Conservation (phyloP, 2,329 filamentous ascomycete genomes). For the Aspergillus transmontanensis region DNA sequence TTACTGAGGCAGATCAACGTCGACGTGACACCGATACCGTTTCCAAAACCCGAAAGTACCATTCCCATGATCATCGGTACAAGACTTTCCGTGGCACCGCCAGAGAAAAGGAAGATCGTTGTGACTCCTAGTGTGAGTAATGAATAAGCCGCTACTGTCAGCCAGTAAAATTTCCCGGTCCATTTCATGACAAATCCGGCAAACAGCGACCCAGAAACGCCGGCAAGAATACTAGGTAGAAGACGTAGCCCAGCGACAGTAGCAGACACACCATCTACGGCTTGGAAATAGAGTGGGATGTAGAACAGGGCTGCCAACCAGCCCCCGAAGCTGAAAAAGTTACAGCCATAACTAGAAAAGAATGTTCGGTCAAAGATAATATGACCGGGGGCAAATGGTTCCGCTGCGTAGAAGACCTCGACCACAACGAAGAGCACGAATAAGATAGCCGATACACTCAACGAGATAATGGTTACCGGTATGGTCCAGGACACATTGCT, state of each 20-base stretch:
- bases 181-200: slow-evolving; percentile 69
- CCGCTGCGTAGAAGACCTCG: slow-evolving; percentile 66
- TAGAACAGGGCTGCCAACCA: slow-evolving; percentile 68
- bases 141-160: slow-evolving; percentile 63
- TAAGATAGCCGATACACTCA: slow-evolving; percentile 59
- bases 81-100: slow-evolving; percentile 53
- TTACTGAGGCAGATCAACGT: slow-evolving; percentile 68
- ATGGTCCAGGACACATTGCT: slow-evolving; percentile 71
- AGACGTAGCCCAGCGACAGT: slow-evolving; percentile 66
- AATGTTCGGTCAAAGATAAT: slow-evolving; percentile 70
- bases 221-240: slow-evolving; percentile 65
- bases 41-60: slow-evolving; percentile 56
- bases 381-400: slow-evolving; percentile 75
- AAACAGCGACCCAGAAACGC: slow-evolving; percentile 66
- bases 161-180: slow-evolving; percentile 71
- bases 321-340: slow-evolving; percentile 70
- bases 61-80: slow-evolving; percentile 60
- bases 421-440: slow-evolving; percentile 69
- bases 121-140: slow-evolving; percentile 58
- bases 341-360: slow-evolving; percentile 68
- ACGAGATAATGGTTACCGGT: slow-evolving; percentile 58
- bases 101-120: slow-evolving; percentile 60
- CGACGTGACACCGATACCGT: slow-evolving; percentile 67
- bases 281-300: slow-evolving; percentile 78
- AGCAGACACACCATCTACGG: slow-evolving; percentile 65